These are phyloP conservation scores for Yamadazyma scolyti DNA, from an alignment of 805 yeast species.

Conservation along the genomic window DNA sequence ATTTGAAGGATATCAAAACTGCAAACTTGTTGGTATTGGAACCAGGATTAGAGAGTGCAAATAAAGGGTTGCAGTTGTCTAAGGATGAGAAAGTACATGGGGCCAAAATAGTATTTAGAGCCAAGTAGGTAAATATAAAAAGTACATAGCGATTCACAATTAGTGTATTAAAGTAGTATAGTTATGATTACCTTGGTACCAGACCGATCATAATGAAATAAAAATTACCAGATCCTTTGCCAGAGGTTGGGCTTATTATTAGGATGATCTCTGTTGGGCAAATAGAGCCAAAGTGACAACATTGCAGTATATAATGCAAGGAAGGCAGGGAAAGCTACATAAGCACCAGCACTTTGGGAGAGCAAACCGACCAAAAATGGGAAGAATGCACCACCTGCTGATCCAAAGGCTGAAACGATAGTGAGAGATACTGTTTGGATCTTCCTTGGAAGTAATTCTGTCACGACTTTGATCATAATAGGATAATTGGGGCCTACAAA, in stretches of 20 bases:
- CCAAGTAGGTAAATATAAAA: too few species aligned
- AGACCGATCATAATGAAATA: too few species aligned
- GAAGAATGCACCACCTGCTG: constrained; percentile 53
- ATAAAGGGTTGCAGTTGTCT: constrained; percentile 35
- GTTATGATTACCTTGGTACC: too few species aligned
- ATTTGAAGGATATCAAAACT: constrained; percentile 15
- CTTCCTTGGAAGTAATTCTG: constrained; percentile 44
- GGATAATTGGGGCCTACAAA: constrained; percentile 66
- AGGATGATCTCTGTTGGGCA: constrained; percentile 12
- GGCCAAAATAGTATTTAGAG: constrained; percentile 40
- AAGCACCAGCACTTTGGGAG: constrained; percentile 45
- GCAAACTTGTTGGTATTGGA: constrained; percentile 20
- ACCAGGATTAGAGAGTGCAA: constrained; percentile 23
- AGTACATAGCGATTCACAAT: too few species aligned
- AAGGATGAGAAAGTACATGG: constrained; percentile 38
- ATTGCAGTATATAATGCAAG: constrained; percentile 33
- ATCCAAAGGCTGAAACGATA: constrained; percentile 51
- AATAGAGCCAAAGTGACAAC: constrained; percentile 16
- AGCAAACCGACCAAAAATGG: constrained; percentile 53
- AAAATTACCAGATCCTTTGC: constrained; percentile 12
- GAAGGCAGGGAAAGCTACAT: constrained; percentile 46
- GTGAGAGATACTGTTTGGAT: constrained; percentile 49
- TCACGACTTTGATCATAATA: constrained; percentile 43
- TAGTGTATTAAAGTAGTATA: too few species aligned
- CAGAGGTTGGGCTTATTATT: constrained; percentile 8